phyloP scores from a whole-genome alignment of 2,329 filamentous ascomycete species.

The Basipetospora chlamydospora region DNA sequence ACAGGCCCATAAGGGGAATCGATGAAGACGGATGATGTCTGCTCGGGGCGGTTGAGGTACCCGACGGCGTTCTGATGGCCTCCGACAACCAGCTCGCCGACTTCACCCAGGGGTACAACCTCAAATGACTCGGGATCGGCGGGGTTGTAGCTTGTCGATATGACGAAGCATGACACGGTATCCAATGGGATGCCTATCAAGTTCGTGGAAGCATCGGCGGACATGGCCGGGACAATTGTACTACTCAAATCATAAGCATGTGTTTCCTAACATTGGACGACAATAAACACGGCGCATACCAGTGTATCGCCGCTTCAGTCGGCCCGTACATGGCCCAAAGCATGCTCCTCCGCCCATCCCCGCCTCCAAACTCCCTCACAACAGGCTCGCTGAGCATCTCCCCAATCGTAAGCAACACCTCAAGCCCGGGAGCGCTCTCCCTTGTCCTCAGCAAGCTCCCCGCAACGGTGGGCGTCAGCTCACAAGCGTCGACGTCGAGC shows the following conservation, averaged over 20 bases:
- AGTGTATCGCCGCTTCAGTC: constrained; percentile 85
- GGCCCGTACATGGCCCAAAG: constrained; percentile 92
- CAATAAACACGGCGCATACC: constrained; percentile 21
- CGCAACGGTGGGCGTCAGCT: constrained; percentile 79
- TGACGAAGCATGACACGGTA: constrained; percentile 65
- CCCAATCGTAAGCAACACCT: constrained; percentile 69
- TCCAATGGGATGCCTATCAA: constrained; percentile 68
- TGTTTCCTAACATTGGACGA: too few relatives aligned
- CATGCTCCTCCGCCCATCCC: constrained; percentile 38
- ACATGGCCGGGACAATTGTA: constrained; percentile 54
- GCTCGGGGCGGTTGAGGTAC: constrained; percentile 68
- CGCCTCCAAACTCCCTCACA: constrained; percentile 63
- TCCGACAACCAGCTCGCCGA: constrained; percentile 70
- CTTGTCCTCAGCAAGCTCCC: constrained; percentile 60
- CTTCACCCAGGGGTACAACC: constrained; percentile 48
- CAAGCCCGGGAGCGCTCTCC: constrained; percentile 50
- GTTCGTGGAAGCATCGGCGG: constrained; percentile 38
- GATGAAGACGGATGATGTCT: constrained; percentile 60
- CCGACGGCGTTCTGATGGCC: constrained; percentile 65
- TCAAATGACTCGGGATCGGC: constrained; percentile 20
- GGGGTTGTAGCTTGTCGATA: constrained; percentile 29
- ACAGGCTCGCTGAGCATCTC: constrained; percentile 79
- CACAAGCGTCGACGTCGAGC: constrained; percentile 66
- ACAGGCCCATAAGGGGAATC: constrained; percentile 51
- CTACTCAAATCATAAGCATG: constrained; percentile 23